A percentile compares a stretch with the other conserved stretches of the same genome.
These are phyloP conservation scores for Exophiala spinifera DNA, from an alignment of 2,329 filamentous ascomycete genomes.

Conservation along the genomic window DNA sequence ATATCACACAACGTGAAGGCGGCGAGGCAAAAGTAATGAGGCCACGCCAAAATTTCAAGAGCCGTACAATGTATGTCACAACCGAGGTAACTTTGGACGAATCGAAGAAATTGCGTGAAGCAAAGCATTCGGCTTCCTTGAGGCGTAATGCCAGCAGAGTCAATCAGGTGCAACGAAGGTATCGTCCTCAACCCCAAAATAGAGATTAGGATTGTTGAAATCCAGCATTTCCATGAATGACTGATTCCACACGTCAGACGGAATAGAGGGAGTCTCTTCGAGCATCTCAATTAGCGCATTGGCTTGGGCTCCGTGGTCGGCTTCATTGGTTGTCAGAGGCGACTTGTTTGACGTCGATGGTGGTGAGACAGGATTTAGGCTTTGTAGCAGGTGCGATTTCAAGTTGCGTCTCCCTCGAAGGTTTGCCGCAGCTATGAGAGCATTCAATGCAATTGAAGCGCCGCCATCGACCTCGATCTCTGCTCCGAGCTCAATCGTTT, in stretches of 20 bases:
- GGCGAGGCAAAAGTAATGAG: no score
- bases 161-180: no score
- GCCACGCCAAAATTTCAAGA: no score
- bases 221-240: slow-evolving; percentile 13
- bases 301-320: neutral
- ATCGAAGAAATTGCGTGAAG: no score
- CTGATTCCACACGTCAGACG: slow-evolving; percentile 6
- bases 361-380: slow-evolving; percentile 3
- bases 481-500: neutral
- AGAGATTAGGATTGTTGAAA: slow-evolving; percentile 5
- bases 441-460: slow-evolving; percentile 2
- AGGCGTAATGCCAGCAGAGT: no score
- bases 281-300: neutral
- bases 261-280: neutral
- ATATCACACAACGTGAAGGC: no score
- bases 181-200: neutral
- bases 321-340: neutral
- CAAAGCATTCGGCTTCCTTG: no score
- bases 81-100: no score
- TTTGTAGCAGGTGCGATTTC: neutral
- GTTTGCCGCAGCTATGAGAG: slow-evolving; percentile 6
- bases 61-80: no score
- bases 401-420: slow-evolving; percentile 8
- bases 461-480: slow-evolving; percentile 2
- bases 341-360: neutral